Evolutionary conservation across 805 yeast species (phyloP), one percentile per base, ranked within the genome.

Genomic region (Saturnispora sanitii): DNA sequence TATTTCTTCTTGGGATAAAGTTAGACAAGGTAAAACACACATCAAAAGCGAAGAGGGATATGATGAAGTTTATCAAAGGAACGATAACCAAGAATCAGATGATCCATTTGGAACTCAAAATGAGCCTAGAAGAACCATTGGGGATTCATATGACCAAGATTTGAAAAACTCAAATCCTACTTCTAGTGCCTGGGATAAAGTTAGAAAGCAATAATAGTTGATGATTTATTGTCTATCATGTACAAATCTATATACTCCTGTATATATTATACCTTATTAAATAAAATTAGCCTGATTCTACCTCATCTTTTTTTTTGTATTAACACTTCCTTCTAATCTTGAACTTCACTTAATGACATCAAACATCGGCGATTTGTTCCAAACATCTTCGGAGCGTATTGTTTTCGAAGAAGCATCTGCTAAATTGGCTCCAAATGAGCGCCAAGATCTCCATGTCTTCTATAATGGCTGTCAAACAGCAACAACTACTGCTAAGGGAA

Each of bases 321-420:
- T 5, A 6, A 27, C 29, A 9, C 7, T 27, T 27, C 29, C 4
- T 27, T 15, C 11, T 23, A 27, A 7, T n/a, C n/a, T n/a, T n/a
- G n/a, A n/a, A n/a, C n/a, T n/a, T n/a, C n/a, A n/a, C n/a, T n/a
- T n/a, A n/a, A n/a, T n/a, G n/a, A n/a, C n/a, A 42, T 40, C 41
- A 26, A 44, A 41, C 8, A 33, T 45, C 7, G 34, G 37, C 16
- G 37, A 31, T 26, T 35, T 42, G 4, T 45, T 45, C 42, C 33
- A 46, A 56, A 35, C 60, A 33, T 71, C 65, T 44, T 44, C 58
- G 13, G 52, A 56, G 17, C 74, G 75, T 3, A 52, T 66, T 36
- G 57, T 60, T 21, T 73, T 75, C 50, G 69, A 71, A 44, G 68
- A 70, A 28, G 64, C 60, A 30, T 79, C 74, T 45, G 66, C 64